phyloP scores from a whole-genome alignment of 805 yeast species.

The Ogataea nonfermentans region DNA sequence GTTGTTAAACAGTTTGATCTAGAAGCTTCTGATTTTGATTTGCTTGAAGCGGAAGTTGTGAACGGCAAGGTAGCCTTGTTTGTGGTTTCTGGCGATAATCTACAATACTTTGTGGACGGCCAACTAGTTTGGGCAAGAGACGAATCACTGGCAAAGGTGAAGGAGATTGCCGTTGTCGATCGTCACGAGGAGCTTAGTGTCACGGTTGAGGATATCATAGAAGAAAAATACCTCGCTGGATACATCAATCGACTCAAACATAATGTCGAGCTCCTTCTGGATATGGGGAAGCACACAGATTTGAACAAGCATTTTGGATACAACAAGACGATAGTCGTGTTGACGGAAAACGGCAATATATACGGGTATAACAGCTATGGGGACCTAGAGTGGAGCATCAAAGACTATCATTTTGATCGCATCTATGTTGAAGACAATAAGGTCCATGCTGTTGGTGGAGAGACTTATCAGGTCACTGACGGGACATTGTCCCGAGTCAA shows the following conservation, averaged over 20 bases:
- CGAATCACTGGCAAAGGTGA: conserved; percentile 40
- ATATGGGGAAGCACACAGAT: conserved; percentile 17
- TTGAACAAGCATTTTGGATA: conserved; percentile 42
- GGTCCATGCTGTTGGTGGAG: neutral
- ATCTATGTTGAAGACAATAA: conserved; percentile 4
- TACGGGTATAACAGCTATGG: conserved; percentile 39
- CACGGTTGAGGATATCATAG: conserved; percentile 28
- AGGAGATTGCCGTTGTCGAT: conserved; percentile 35
- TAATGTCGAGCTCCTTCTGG: conserved; percentile 24
- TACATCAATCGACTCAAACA: conserved; percentile 33
- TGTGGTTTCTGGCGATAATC: conserved; percentile 16
- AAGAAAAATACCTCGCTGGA: conserved; percentile 35
- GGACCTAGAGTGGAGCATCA: conserved; percentile 38
- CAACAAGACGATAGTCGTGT: conserved; percentile 40
- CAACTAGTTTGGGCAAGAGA: conserved; percentile 42
- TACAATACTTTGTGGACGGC: conserved; percentile 24
- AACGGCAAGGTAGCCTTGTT: conserved; percentile 12
- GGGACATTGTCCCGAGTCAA: conserved; percentile 2
- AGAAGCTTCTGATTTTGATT: conserved; percentile 1
- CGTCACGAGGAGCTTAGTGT: conserved; percentile 21
- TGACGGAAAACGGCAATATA: conserved; percentile 41
- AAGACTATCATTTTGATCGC: conserved; percentile 9
- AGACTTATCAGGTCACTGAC: neutral
- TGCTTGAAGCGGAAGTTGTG: conserved; percentile 11
- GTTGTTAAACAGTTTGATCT: neutral